A percentile compares a stretch with the other conserved stretches of the same genome.
Evolutionary conservation across 352 stramenopile species (phyloP).

Genomic region (Aphanomyces stellatus): DNA sequence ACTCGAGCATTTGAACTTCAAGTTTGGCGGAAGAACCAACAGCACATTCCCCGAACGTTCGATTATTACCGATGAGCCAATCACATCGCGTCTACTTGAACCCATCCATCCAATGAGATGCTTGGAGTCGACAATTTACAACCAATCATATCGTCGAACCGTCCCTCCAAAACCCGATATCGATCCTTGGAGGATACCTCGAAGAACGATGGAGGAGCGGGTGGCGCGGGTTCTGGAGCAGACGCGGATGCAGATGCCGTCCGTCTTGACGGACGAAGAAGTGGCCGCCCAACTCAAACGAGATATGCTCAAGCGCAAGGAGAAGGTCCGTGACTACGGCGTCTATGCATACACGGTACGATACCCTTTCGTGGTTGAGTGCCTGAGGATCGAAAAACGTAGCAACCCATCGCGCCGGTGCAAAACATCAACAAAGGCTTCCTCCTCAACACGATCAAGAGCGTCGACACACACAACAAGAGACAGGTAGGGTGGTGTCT

Average conservation of each 20-base stretch:
- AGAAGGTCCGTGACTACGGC: background rate
- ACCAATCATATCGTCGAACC: background rate
- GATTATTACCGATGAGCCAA: too few species aligned
- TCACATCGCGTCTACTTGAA: too few species aligned
- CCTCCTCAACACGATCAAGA: slow-evolving; percentile 16
- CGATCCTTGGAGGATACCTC: too few species aligned
- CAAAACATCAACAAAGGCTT: slow-evolving; percentile 19
- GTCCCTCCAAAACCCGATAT: too few species aligned
- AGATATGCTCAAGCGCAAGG: background rate
- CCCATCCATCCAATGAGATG: too few species aligned
- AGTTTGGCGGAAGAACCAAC: too few species aligned
- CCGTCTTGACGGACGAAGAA: background rate
- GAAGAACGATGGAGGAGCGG: background rate
- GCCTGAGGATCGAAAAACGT: background rate
- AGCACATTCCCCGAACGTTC: too few species aligned
- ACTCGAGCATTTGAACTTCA: too few species aligned
- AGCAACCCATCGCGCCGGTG: background rate
- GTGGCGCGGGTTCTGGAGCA: background rate
- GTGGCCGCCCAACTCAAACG: background rate
- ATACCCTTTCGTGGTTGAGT: background rate
- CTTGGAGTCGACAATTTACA: too few species aligned
- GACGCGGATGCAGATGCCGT: background rate
- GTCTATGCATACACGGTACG: slow-evolving; percentile 12
- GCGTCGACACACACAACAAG: background rate
- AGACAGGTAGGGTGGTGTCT: background rate